Base-by-base conservation (phyloP, 2,329 filamentous ascomycete genomes). In the Colletotrichum tofieldiae region DNA sequence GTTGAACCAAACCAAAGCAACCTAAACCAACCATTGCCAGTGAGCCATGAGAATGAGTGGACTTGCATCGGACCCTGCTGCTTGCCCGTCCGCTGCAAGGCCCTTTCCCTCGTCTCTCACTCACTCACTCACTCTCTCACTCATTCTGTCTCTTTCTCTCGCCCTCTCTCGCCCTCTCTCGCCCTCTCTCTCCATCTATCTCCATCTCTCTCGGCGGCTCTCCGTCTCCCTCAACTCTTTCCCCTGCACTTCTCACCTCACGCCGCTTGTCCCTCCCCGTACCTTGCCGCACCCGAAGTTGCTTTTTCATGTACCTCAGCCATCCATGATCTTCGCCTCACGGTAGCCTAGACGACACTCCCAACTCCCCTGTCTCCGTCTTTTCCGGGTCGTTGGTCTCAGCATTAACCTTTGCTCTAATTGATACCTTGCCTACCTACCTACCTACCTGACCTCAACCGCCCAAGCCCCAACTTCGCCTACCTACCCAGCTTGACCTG, bases 301-400 rank as follows among this genome's bases (percentile, higher is more conserved):
- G 54, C 54, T 18, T 58, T n/a, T 26, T 37, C 41, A 29, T n/a
- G 23, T 8, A 4, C 35, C 29, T 41, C 23, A 18, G 14, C 54
- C 49, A 56, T 55, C 59, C 51, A 58, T 69, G 35, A 65, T 58
- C 67, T 52, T 41, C 45, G 41, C n/a, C 35, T 39, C 35, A 39
- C 32, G 41, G 51, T 61, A 54, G 56, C 59, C 52, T 59, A 18
- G 45, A 29, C 61, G 26, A 59, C 37, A n/a, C 9, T 23, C 29
- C 32, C 18, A 59, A 54, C 41, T 7, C 8, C n/a, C 8, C 29
- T 3, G 49, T 37, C 64, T 23, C 54, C 12, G 41, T 35, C 54
- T 32, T 56, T 49, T 35, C 63, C 32, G 60, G 16, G n/a, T 32
- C 26, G 41, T 43, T n/a, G 39, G 47, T 18, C 23, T 18, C 37